Evolutionary conservation across 768 basidiomycete species (phyloP), one percentile per base, ranked within the genome.

Genomic region (Leccinum boreale): DNA sequence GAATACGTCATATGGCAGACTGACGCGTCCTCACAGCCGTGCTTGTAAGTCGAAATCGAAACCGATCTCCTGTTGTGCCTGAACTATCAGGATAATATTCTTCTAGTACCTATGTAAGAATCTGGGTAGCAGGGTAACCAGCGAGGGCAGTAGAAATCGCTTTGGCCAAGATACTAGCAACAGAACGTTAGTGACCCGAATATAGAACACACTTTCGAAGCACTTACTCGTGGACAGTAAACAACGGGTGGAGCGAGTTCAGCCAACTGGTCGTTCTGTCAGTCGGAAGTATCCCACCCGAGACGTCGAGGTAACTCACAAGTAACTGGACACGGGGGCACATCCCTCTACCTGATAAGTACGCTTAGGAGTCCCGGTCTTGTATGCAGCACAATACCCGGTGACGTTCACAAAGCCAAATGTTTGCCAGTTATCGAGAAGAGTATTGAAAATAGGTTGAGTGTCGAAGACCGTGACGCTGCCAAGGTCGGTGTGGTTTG

Each of bases 291-390:
- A 14, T 35, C 14, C 14, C 33, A 15, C 6, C 39, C 9, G 19
- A 44, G 29, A 31, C n/a, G 21, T 12, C 1, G 12, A 15, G 55
- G 17, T 5, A 14, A 75, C 83, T 74, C 65, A 85, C 85, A 87
- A 86, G 66, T 86, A 86, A 49, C 75, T 85, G 19, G 81, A 83
- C 28, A 83, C 85, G 3, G 85, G 85, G 14, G 83, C 84, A 66
- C 83, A 87, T 3, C 80, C 79, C 7, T 76, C 67, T 12, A 79
- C 75, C 69, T 86, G 82, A 39, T 83, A 84, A n/a, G 79, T 81
- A 46, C 53, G 60, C 9, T 75, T 69, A 5, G 81, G 76, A 0
- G 83, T 84, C 10, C 85, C 85, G 61, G 81, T 83, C 66, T 81
- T 70, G 67, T 87, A 87, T 3, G 79, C 81, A 26, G 76, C 75